phyloP scores from a whole-genome alignment of 179 eudicot species.

The Sideroxylon spinosum region DNA sequence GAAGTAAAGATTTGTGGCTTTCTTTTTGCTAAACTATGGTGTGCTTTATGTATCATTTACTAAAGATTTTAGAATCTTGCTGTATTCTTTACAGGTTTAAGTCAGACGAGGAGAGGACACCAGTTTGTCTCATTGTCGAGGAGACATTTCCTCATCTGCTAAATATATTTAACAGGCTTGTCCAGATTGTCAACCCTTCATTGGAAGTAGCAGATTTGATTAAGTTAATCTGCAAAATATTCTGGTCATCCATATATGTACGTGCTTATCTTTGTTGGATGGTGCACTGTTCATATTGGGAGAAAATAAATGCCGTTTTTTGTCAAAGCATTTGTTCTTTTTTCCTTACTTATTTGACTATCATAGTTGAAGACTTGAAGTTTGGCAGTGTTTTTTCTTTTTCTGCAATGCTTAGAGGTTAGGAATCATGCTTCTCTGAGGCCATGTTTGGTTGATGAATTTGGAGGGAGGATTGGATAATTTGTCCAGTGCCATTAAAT shows the following conservation, averaged over 20 bases:
- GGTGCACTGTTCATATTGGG: neutral
- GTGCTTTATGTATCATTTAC: neutral
- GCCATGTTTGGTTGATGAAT: too few species aligned
- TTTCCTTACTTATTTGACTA: neutral
- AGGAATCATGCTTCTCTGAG: neutral
- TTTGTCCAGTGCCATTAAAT: too few species aligned
- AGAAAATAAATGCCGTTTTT: neutral
- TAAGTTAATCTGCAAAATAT: slow-evolving; percentile 96
- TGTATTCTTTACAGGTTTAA: slow-evolving; percentile 64
- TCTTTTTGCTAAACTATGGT: too few species aligned
- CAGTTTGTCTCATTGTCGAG: slow-evolving; percentile 71
- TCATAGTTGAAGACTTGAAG: neutral
- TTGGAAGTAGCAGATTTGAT: slow-evolving; percentile 89
- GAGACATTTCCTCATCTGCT: slow-evolving; percentile 91
- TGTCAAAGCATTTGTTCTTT: neutral
- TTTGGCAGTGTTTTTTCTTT: neutral
- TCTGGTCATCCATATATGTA: slow-evolving; percentile 98
- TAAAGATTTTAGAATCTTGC: neutral
- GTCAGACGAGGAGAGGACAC: slow-evolving; percentile 96
- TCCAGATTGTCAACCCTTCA: slow-evolving; percentile 69
- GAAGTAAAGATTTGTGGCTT: too few species aligned
- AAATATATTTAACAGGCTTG: slow-evolving; percentile 72
- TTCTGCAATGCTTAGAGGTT: neutral
- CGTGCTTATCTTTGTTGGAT: slow-evolving; percentile 22
- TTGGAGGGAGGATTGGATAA: too few species aligned